phyloP scores from a whole-genome alignment of 345 rosid species.

The Streptanthus diversifolius region DNA sequence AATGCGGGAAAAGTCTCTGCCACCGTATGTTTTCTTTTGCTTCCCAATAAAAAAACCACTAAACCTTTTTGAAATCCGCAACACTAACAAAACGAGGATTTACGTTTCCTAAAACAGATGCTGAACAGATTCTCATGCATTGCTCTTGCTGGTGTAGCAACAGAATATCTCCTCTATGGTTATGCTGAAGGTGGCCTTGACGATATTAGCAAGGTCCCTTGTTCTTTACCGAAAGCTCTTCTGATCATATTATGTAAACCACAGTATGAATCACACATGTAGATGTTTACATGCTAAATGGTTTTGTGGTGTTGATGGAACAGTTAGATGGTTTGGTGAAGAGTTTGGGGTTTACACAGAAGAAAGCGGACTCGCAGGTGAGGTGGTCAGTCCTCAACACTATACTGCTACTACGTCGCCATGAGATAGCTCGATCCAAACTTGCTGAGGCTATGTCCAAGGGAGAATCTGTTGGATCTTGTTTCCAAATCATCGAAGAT shows the following conservation, averaged over 20 bases:
- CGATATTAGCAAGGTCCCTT: constrained; percentile 69
- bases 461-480: constrained; percentile 65
- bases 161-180: constrained; percentile 75
- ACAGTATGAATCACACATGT: not conserved
- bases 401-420: constrained; percentile 65
- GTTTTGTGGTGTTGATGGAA: constrained; percentile 4
- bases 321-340: constrained; percentile 68
- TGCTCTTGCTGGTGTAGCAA: constrained; percentile 80
- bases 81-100: not conserved
- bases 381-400: constrained; percentile 88
- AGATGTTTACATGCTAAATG: not conserved
- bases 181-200: constrained; percentile 85
- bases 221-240: not conserved
- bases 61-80: not conserved
- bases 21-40: constrained; percentile 43
- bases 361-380: constrained; percentile 84
- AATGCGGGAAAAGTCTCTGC: constrained; percentile 76
- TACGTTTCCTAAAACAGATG: constrained; percentile 41
- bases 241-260: not conserved
- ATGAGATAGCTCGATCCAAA: constrained; percentile 55
- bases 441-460: constrained; percentile 71
- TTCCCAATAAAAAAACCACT: not conserved
- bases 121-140: constrained; percentile 89
- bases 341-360: constrained; percentile 80
- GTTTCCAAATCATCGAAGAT: constrained; percentile 61